Conservation (phyloP, 2,329 filamentous ascomycete genomes). For the Pyrenophora graminea region DNA sequence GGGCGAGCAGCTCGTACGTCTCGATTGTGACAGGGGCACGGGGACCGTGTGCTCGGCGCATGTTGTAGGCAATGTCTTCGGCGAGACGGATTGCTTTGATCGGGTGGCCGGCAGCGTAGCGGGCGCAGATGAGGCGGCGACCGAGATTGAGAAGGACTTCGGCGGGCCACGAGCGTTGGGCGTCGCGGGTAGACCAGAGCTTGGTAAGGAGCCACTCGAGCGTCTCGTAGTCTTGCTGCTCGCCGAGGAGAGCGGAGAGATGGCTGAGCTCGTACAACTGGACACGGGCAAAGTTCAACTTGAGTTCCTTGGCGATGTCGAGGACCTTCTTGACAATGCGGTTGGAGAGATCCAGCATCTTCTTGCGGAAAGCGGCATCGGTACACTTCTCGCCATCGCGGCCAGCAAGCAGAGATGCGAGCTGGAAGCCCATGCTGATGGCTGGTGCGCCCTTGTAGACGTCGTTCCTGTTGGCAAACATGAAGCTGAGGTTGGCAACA, state of each 20-base stretch:
- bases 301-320: conserved; percentile 45
- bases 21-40: conserved; percentile 55
- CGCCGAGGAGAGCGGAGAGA: conserved; percentile 50
- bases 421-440: conserved; percentile 47
- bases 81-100: conserved; percentile 49
- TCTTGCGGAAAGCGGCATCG: conserved; percentile 44
- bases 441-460: conserved; percentile 39
- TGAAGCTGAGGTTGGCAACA: conserved; percentile 39
- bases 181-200: conserved; percentile 44
- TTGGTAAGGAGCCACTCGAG: conserved; percentile 47
- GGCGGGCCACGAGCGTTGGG: conserved; percentile 41
- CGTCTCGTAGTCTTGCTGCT: conserved; percentile 52
- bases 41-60: conserved; percentile 58
- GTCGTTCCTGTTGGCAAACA: conserved; percentile 38
- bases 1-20: conserved; percentile 55
- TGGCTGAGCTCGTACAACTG: conserved; percentile 49
- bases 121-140: conserved; percentile 58
- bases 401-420: conserved; percentile 41
- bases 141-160: conserved; percentile 56
- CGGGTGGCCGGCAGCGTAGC: conserved; percentile 55
- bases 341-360: conserved; percentile 47
- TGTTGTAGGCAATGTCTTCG: conserved; percentile 61
- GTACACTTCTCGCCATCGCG: conserved; percentile 33
- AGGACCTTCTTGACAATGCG: conserved; percentile 50
- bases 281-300: conserved; percentile 52